Base-by-base conservation (phyloP, 2,329 filamentous ascomycete species). In the Amauroascus niger region DNA sequence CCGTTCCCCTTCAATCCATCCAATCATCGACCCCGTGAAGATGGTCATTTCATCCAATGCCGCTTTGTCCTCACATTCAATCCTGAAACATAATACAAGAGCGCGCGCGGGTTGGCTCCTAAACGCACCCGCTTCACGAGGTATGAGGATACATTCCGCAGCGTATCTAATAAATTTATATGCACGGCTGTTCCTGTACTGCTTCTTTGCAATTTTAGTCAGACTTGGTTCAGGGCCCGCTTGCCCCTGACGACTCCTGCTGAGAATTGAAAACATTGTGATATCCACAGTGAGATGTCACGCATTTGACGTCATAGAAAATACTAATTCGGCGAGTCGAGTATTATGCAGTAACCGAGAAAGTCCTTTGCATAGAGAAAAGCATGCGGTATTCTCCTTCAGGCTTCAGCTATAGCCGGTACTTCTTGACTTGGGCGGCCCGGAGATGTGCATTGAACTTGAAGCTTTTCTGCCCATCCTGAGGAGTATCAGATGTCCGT, bases 221-320 rank as follows among this genome's bases (percentile, higher is more conserved):
- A 30, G 16, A 13, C 16, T 9, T 51, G 49, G 40, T 30, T 52
- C 50, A 35, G 50, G 50, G 40, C 43, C 50, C 43, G 30, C 22
- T 39, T 22, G 50, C 30, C 20, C 41, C 32, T 52, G 49, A 24
- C 28, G 33, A 20, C 43, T 28, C 7, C 26, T 20, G 8, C 13
- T 14, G 8, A 2, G 26, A 9, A 9, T 30, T 30, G 26, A 5
- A 9, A 32, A 18, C 13, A 24, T 39, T 3, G 6, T 13, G 16
- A 16, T n/a, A n/a, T 3, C 30, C 28, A 48, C 30, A 24, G 18
- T 24, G 41, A 45, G 37, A 48, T 45, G 39, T 41, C 50, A 46
- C 50, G 32, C 40, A 52, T 41, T 39, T 40, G 50, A 52, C 50
- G 32, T 52, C 50, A 52, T 37, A 20, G 7, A 9, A 26, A 1